Percentiles rank a stretch among this genome's conserved stretches.
These are phyloP conservation scores for Claviceps pusilla DNA, from an alignment of 2,329 filamentous ascomycete genomes.

Conservation along the genomic window DNA sequence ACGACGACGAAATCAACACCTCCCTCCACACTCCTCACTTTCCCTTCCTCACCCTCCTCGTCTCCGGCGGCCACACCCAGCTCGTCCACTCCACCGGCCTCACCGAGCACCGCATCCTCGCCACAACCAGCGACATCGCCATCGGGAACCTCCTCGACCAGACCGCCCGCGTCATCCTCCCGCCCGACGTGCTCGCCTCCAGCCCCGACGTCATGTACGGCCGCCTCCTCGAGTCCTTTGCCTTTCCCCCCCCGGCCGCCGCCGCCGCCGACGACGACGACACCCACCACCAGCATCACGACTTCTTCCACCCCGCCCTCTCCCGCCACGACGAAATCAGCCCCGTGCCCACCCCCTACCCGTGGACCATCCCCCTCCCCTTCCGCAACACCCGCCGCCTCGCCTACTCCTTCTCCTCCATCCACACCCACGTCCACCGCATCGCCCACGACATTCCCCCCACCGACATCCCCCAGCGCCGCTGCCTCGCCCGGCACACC, in stretches of 20 bases:
- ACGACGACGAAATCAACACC: conserved; percentile 23
- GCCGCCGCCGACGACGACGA: conserved; percentile 12
- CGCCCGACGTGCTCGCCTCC: conserved; percentile 36
- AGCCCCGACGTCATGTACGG: conserved; percentile 63
- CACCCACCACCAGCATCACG: conserved; percentile 17
- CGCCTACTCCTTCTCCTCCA: conserved; percentile 58
- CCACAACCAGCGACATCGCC: conserved; percentile 63
- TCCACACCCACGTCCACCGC: conserved; percentile 38
- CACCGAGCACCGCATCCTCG: conserved; percentile 57
- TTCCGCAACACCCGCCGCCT: conserved; percentile 42
- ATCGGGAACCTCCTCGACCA: conserved; percentile 86
- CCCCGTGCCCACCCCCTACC: conserved; percentile 23
- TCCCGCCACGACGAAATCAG: conserved; percentile 43
- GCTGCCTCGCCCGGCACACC: conserved; percentile 51
- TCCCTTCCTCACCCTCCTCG: conserved; percentile 76
- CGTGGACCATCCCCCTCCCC: conserved; percentile 56
- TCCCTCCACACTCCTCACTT: conserved; percentile 31
- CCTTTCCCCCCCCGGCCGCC: conserved; percentile 45
- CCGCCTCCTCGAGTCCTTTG: conserved; percentile 62
- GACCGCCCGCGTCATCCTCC: conserved; percentile 61
- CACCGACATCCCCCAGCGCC: conserved; percentile 45
- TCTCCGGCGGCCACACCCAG: conserved; percentile 84
- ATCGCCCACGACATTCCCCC: conserved; percentile 25
- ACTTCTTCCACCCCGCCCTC: conserved; percentile 42
- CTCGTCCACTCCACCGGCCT: conserved; percentile 60